phyloP scores from a whole-genome alignment of 345 rosid species.

The Murraya koenigii region DNA sequence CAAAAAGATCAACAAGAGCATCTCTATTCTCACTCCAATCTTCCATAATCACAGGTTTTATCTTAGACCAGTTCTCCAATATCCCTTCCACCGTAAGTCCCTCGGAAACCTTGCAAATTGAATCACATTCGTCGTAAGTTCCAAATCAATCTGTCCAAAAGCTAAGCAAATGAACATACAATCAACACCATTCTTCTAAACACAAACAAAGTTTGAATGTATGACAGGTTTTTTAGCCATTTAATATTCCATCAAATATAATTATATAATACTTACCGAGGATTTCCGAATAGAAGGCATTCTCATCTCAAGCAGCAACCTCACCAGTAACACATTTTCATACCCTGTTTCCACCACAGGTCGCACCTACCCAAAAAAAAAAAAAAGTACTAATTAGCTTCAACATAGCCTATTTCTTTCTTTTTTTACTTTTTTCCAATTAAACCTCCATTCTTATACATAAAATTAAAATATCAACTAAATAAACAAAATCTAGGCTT shows the following conservation, averaged over 20 bases:
- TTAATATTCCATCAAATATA: not conserved
- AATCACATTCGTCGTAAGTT: constrained; percentile 22
- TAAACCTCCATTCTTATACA: not conserved
- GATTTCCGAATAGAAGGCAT: constrained; percentile 69
- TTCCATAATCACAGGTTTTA: constrained; percentile 75
- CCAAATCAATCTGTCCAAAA: not conserved
- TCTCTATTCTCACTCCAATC: constrained; percentile 82
- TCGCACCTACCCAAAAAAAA: constrained; percentile 52
- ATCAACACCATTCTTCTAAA: not conserved
- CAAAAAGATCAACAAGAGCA: constrained; percentile 64
- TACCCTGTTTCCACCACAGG: constrained; percentile 98
- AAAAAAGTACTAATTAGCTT: not conserved
- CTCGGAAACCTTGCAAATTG: constrained; percentile 57
- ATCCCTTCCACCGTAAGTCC: constrained; percentile 70
- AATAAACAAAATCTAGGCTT: not conserved
- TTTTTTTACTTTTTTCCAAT: not conserved
- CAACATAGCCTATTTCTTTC: not conserved
- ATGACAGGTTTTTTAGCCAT: constrained; percentile 1
- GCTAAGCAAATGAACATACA: not conserved
- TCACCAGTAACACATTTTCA: constrained; percentile 75
- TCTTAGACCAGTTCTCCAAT: constrained; percentile 70
- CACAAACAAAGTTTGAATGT: not conserved
- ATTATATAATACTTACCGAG: constrained; percentile 41
- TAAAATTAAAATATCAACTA: not conserved
- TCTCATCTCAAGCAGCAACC: constrained; percentile 72